phyloP scores from a whole-genome alignment of 2,329 filamentous ascomycete species.

The Aspergillus texensis region DNA sequence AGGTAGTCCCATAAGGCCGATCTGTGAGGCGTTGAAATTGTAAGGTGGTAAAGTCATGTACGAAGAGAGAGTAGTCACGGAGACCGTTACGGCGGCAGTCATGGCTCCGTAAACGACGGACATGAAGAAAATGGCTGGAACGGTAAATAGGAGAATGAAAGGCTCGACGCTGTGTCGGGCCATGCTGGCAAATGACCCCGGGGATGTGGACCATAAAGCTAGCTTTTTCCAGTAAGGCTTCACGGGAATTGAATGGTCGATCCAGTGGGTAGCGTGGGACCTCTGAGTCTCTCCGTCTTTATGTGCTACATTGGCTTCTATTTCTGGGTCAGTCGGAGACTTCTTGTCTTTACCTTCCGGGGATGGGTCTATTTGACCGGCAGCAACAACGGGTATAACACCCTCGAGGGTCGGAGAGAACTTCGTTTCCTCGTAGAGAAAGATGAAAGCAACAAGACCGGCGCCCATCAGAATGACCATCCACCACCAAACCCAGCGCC shows the following conservation, averaged over 20 bases:
- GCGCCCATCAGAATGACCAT: conserved; percentile 43
- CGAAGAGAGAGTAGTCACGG: conserved; percentile 39
- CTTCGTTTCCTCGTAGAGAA: conserved; percentile 49
- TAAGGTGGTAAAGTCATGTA: conserved; percentile 45
- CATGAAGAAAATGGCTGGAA: conserved; percentile 55
- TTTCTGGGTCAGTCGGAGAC: background rate
- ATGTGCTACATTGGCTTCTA: background rate
- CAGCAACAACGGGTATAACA: background rate
- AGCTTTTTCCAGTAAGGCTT: conserved; percentile 46
- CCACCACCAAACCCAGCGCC: conserved; percentile 57
- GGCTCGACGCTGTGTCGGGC: conserved; percentile 32
- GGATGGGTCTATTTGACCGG: background rate
- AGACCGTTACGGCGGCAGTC: conserved; percentile 42
- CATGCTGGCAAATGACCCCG: conserved; percentile 15
- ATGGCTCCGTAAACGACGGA: conserved; percentile 44
- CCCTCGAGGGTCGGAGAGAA: conserved; percentile 12
- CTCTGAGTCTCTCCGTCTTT: background rate
- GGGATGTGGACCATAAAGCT: conserved; percentile 32
- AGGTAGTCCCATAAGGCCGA: conserved; percentile 45
- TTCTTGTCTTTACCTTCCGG: background rate
- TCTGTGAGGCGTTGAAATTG: conserved; percentile 40
- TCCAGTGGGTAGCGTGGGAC: background rate
- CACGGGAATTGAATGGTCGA: background rate
- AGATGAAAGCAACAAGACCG: conserved; percentile 44
- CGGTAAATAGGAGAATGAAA: conserved; percentile 31